These are phyloP conservation scores for Jackrogersella minutella DNA, from an alignment of 495 filamentous ascomycete species.

Conservation along the genomic window DNA sequence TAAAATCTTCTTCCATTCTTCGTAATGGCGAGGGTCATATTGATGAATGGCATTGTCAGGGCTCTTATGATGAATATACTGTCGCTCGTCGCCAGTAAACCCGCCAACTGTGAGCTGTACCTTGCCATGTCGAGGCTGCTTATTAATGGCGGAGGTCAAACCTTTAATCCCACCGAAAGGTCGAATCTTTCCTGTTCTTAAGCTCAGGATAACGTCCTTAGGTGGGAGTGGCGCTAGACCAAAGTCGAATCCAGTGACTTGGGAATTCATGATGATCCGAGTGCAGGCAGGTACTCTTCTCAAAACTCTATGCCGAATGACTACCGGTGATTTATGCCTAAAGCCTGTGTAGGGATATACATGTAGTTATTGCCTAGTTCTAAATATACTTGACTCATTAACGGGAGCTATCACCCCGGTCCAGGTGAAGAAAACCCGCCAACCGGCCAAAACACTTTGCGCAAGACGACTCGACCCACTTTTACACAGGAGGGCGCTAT, in stretches of 20 bases:
- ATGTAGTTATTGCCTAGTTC: too few species aligned
- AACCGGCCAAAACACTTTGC: too few species aligned
- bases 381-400: too few species aligned
- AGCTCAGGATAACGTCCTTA: constrained; percentile 55
- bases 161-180: constrained; percentile 43
- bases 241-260: constrained; percentile 72
- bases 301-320: neutral
- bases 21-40: constrained; percentile 53
- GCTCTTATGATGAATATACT: constrained; percentile 49
- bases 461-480: too few species aligned
- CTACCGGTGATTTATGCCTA: neutral
- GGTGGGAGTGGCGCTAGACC: constrained; percentile 63
- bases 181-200: constrained; percentile 53
- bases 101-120: constrained; percentile 46
- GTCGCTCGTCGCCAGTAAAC: constrained; percentile 52
- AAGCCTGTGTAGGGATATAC: neutral
- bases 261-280: constrained; percentile 43
- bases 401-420: too few species aligned
- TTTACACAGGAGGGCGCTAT: too few species aligned
- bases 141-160: constrained; percentile 54
- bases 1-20: constrained; percentile 47
- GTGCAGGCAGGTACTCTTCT: neutral
- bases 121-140: constrained; percentile 44
- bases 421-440: too few species aligned
- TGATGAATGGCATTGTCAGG: constrained; percentile 58